Evolutionary conservation across 257 asterid species (phyloP).

Genomic region (Salvia splendens): DNA sequence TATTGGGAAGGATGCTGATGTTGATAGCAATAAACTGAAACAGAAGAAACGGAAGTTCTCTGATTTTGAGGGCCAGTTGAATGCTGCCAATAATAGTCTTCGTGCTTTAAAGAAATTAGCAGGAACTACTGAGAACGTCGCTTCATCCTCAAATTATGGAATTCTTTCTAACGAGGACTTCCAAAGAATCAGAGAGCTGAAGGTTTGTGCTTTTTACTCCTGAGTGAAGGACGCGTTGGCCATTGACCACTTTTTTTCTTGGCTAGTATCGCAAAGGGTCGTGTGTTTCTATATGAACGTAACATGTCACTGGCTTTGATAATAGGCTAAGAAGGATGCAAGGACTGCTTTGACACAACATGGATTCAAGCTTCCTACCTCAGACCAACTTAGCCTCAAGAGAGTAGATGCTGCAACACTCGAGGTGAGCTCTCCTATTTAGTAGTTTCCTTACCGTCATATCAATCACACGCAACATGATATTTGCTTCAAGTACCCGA

Average conservation of each 20-base stretch:
- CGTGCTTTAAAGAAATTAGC: constrained; percentile 84
- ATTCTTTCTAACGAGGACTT: constrained; percentile 93
- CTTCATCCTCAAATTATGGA: constrained; percentile 57
- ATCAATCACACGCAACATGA: constrained; percentile 1
- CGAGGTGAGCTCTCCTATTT: constrained; percentile 52
- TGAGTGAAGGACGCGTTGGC: constrained; percentile 20
- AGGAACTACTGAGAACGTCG: constrained; percentile 37
- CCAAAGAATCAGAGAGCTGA: constrained; percentile 77
- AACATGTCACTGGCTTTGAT: constrained; percentile 30
- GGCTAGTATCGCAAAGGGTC: not conserved
- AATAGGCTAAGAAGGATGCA: constrained; percentile 79
- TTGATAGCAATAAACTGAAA: constrained; percentile 35
- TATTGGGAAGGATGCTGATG: constrained; percentile 27
- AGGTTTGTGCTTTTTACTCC: constrained; percentile 49
- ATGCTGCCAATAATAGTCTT: constrained; percentile 66
- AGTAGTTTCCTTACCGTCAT: constrained; percentile 1
- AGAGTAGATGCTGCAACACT: constrained; percentile 78
- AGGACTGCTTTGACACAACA: constrained; percentile 52
- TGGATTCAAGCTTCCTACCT: constrained; percentile 80
- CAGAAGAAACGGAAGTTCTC: constrained; percentile 65
- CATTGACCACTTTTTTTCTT: not conserved
- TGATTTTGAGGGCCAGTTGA: constrained; percentile 63
- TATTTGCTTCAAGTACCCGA: not conserved
- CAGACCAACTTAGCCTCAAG: constrained; percentile 68
- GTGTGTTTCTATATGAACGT: not conserved